These are phyloP conservation scores for Metrosideros polymorpha DNA, from an alignment of 441 rosid genomes.

Conservation along the genomic window DNA sequence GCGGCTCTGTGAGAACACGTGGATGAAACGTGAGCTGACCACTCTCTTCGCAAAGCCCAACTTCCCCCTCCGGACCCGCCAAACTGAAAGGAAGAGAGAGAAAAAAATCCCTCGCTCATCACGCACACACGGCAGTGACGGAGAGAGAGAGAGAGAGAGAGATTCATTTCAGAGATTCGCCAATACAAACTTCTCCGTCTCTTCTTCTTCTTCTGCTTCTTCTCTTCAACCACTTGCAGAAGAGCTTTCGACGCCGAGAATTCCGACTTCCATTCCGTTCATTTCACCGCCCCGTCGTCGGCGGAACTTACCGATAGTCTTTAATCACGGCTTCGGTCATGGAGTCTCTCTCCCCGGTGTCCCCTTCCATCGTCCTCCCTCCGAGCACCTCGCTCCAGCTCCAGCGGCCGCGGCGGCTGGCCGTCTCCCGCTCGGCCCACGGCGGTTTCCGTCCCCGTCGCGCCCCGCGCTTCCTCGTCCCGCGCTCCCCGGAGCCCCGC, in stretches of 20 bases:
- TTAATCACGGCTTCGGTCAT: constrained; percentile 6
- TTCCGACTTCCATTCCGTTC: background rate
- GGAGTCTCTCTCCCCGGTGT: constrained; percentile 61
- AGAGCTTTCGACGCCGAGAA: constrained; percentile 26
- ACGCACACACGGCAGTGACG: background rate
- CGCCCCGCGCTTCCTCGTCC: constrained; percentile 11
- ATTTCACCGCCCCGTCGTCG: background rate
- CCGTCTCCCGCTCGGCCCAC: constrained; percentile 21
- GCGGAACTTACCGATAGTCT: background rate
- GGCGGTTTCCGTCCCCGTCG: constrained; percentile 16
- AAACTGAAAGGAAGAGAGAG: background rate
- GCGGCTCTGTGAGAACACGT: background rate
- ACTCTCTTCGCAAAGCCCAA: background rate
- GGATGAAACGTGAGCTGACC: background rate
- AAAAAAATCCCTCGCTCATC: background rate
- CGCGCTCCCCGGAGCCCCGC: constrained; percentile 4
- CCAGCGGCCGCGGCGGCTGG: constrained; percentile 19
- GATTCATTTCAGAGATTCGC: background rate
- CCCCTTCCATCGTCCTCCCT: constrained; percentile 68
- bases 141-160: background rate
- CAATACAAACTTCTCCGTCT: background rate
- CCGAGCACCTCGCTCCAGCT: constrained; percentile 24
- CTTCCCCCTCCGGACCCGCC: background rate
- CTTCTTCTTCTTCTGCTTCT: constrained; percentile 1
- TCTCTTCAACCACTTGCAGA: background rate